phyloP scores from a whole-genome alignment of 2,329 filamentous ascomycete genomes.

The Phialophora macrospora region DNA sequence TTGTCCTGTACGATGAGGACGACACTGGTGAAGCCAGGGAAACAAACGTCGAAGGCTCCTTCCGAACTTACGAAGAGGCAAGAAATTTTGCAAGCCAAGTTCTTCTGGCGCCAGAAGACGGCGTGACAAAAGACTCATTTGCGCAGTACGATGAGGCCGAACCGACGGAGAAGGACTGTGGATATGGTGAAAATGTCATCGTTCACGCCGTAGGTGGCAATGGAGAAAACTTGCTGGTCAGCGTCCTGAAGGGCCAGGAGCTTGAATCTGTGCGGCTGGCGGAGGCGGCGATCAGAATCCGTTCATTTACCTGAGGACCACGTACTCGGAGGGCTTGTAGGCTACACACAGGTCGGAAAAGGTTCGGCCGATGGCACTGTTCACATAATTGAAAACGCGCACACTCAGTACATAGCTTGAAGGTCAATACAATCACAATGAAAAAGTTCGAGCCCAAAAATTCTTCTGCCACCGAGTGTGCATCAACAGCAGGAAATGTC shows the following conservation, averaged over 20 bases:
- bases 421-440: not conserved
- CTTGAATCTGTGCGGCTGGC: conserved; percentile 40
- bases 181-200: conserved; percentile 43
- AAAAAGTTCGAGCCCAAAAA: not conserved
- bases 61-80: conserved; percentile 39
- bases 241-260: conserved; percentile 41
- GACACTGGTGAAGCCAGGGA: conserved; percentile 36
- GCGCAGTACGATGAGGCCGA: conserved; percentile 41
- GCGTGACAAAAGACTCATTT: conserved; percentile 40
- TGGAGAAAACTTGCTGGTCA: conserved; percentile 42
- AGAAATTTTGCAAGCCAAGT: conserved; percentile 38
- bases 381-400: not conserved
- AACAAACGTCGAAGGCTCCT: conserved; percentile 39
- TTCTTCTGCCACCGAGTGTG: too few species aligned
- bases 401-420: not conserved
- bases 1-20: conserved; percentile 37
- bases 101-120: conserved; percentile 36
- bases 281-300: conserved; percentile 32
- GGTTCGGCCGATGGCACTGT: not conserved
- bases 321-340: not conserved
- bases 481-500: not conserved
- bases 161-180: conserved; percentile 40
- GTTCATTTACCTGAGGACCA: conserved; percentile 22
- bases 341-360: not conserved
- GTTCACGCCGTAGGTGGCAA: conserved; percentile 41